Evolutionary conservation across 768 basidiomycete genomes (phyloP), one percentile per base, ranked within the genome.

Genomic region (Galerina sulciceps): DNA sequence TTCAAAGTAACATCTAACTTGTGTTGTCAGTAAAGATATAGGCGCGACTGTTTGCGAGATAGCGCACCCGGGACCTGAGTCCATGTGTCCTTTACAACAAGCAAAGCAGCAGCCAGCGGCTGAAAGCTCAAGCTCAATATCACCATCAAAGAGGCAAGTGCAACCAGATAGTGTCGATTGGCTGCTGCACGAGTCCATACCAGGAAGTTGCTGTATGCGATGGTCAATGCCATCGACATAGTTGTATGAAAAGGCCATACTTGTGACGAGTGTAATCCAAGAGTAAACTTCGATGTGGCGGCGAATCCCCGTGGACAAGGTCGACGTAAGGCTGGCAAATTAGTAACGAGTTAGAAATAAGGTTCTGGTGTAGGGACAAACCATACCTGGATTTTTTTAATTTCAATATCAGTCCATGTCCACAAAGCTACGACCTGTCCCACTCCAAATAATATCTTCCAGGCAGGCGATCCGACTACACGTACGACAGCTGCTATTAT

Each of bases 361-460:
- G 20, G 23, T 20, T 45, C 31, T 2, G 18, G 15, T 17, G n/a
- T 31, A 23, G 38, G 22, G 31, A 14, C 47, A 59, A 20, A 5
- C 45, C 68, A 26, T 49, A 79, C 81, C 74, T 85, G 85, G 71
- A 85, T 78, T 66, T 79, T 82, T 63, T 84, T 82, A 49, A 86
- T 80, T 58, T 84, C 84, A 22, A 81, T 74, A 61, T 84, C 84
- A 5, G 82, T 84, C 83, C 83, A 84, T 5, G 81, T 69, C 83
- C 83, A 85, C 53, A 83, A 57, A 0, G 78, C 80, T 3, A 80
- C 79, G 10, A 85, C 54, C 79, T 81, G 20, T 37, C 10, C 22
- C 10, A 37, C 17, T 9, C 4, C 13, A 38, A 22, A 58, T 36
- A 43, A 26, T 38, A 41, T 5, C 23, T 54, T 20, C 60, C 22